Base-by-base conservation (phyloP, 257 asterid species). In the Anisodus acutangulus region DNA sequence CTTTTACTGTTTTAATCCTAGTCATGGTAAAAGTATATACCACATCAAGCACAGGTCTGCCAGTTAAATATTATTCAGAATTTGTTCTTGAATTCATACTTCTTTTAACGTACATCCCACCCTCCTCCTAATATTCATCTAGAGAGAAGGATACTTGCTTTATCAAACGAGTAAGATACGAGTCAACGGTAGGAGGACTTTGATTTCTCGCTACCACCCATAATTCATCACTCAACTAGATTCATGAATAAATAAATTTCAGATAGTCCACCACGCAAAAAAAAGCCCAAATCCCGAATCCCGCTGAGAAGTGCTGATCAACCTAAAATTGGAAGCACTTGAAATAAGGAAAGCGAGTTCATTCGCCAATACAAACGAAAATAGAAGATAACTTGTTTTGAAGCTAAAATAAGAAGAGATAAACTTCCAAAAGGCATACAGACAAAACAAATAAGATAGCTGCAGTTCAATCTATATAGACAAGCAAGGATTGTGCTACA, bases 311-410 rank as follows among this genome's bases (percentile, higher is more conserved):
- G 31, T 47, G 2, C 19, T 31, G 2, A 31, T 31, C 35, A 31
- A 26, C 12, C 49, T 31, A 78, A 53, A 78, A 51, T 78, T 78
- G 64, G 64, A 64, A 53, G 64, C 64, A 53, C 9, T 78, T 78
- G 82, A 53, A 78, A 53, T 13, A 31, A 26, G 15, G 64, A 78
- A 78, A 78, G 81, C 31, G n/a, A 53, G 64, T 26, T 53, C 49
- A 26, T 13, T 53, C 64, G 8, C 7, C 19, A 49, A 74, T 22
- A 76, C 26, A 22, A 22, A 22, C 26, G 26, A 22, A 22, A 22
- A 78, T 71, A 26, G 43, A 49, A 22, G 60, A 53, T 51, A 76
- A 51, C 64, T 78, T 53, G 79, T 71, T 71, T n/a, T 53, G 64
- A 12, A 53, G 81, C 81, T 53, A 78, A 26, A 78, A 53, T 26